Percentiles rank a stretch among this genome's conserved stretches.
Evolutionary conservation across 805 yeast genomes (phyloP).

Genomic region (Kregervanrija delftensis): DNA sequence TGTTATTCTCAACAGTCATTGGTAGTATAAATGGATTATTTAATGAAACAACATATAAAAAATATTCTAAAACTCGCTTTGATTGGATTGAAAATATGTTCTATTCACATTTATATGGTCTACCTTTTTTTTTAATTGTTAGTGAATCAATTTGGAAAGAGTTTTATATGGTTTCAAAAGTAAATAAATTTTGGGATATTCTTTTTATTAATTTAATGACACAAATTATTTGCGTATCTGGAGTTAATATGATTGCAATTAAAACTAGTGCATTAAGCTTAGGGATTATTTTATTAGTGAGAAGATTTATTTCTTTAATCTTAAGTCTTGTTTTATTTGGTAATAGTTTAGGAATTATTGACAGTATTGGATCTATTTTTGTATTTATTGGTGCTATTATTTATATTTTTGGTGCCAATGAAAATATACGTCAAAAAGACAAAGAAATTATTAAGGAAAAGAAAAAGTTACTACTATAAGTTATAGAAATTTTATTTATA

Average conservation of each 20-base stretch:
- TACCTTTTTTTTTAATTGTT: constrained; percentile 42
- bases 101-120: constrained; percentile 48
- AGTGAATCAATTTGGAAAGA: constrained; percentile 16
- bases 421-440: background rate
- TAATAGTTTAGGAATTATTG: constrained; percentile 32
- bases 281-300: constrained; percentile 49
- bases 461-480: background rate
- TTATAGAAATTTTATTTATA: too few species aligned
- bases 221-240: constrained; percentile 57
- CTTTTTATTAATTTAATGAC: constrained; percentile 41
- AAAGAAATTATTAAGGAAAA: background rate
- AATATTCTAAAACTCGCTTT: constrained; percentile 12
- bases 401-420: constrained; percentile 23
- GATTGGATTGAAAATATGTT: constrained; percentile 64
- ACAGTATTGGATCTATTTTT: constrained; percentile 39
- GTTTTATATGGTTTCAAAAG: constrained; percentile 1
- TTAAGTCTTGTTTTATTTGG: constrained; percentile 50
- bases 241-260: constrained; percentile 59
- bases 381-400: constrained; percentile 52
- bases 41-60: constrained; percentile 39
- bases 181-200: constrained; percentile 12
- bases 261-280: constrained; percentile 56
- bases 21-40: constrained; percentile 26
- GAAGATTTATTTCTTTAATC: constrained; percentile 55
- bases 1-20: constrained; percentile 31